Base-by-base conservation (phyloP, 352 stramenopile species). In the Pythium insidiosum region DNA sequence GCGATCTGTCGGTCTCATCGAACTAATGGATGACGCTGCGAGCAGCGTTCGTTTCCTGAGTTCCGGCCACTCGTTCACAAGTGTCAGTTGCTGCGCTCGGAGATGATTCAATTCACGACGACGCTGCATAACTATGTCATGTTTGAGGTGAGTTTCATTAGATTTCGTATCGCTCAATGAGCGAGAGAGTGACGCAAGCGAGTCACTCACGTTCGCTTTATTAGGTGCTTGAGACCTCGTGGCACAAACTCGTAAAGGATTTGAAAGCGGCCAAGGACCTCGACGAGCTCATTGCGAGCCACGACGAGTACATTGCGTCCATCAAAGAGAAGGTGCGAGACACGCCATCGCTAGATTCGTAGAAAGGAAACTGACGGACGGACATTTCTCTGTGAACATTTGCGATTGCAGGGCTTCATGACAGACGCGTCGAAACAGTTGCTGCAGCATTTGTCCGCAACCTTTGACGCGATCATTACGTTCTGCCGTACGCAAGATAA, bases 41-140 rank as follows among this genome's bases (percentile, higher is more conserved):
- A n/a, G n/a, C n/a, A n/a, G n/a, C n/a, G n/a, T n/a, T n/a, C n/a
- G 12, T 37, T 66, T 2, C 49, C 15, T 11, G 26, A 31, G n/a
- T 63, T 57, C 49, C 43, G 52, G n/a, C 41, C 47, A 9, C 39
- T 96, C 16, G 72, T 99, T 21, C 88, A 98, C 63, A 84, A 81
- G 26, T 97, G 95, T 52, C 92, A 97, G 45, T 76, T 98, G 13
- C 79, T 97, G 38, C 84, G 96, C 23, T 96, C 96, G 19, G 84
- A 98, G 36, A 99, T 99, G 96, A 94, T 97, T 46, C 94, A 98
- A 59, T 98, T 99, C 60, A 94, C 91, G 19, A 90, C 88, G 30
- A 99, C 98, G 49, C 76, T 99, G 19, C 90, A 97, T 58, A 98
- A 94, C 56, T 99, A 99, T 61, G 89, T 98, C 58, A 98, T 99